Evolutionary conservation across 169 alveolate genomes (phyloP).

Genomic region (Perkinsus chesapeaki): DNA sequence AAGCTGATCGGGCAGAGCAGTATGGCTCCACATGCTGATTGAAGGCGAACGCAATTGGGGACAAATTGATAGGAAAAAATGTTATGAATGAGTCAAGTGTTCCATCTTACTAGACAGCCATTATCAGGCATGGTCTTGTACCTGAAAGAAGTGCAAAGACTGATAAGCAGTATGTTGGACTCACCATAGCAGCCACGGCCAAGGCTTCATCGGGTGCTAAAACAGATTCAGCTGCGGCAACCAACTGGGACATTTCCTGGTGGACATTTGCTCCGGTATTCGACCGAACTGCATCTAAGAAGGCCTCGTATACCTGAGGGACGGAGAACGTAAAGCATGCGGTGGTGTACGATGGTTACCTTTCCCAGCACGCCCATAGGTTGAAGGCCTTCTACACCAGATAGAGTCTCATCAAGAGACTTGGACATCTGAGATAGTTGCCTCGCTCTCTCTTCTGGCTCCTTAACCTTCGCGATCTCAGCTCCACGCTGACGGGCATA

Average conservation of each 20-base stretch:
- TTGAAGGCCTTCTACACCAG: neutral
- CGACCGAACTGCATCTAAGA: neutral
- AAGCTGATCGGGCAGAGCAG: too few species aligned
- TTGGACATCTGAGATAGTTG: neutral
- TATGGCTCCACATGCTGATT: too few species aligned
- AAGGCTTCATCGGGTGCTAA: neutral
- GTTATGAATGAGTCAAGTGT: too few species aligned
- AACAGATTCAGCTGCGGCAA: neutral
- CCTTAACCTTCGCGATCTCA: neutral
- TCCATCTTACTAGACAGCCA: too few species aligned
- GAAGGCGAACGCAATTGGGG: too few species aligned
- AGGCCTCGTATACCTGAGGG: neutral
- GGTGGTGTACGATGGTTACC: neutral
- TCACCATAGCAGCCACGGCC: neutral
- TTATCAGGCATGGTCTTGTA: neutral
- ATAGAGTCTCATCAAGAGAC: neutral
- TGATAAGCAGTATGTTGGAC: neutral
- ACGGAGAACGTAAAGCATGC: neutral
- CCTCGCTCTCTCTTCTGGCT: neutral
- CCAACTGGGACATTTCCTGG: neutral
- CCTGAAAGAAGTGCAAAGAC: neutral
- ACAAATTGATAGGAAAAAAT: too few species aligned
- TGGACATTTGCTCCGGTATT: neutral
- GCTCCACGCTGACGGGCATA: neutral
- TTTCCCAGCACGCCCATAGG: neutral